phyloP scores from a whole-genome alignment of 371 early-diverging fungal genomes.

The Chytridiales sp. region DNA sequence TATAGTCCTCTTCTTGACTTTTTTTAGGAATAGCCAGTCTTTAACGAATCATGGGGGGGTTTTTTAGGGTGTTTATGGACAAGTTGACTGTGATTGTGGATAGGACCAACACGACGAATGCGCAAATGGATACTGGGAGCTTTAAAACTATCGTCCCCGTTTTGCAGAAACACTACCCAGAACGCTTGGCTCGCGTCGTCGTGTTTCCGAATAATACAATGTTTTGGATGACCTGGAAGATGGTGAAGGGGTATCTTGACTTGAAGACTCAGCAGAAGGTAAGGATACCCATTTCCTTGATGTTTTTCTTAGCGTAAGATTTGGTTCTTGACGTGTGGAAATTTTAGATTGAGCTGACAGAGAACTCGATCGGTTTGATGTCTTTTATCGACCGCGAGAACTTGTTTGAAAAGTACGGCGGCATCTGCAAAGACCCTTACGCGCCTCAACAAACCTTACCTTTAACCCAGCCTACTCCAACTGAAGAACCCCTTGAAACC shows the following conservation, averaged over 20 bases:
- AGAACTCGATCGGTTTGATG: constrained; percentile 18
- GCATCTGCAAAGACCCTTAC: constrained; percentile 25
- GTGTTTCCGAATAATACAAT: constrained; percentile 33
- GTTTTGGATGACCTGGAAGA: constrained; percentile 36
- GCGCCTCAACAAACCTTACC: constrained; percentile 7
- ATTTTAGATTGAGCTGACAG: constrained; percentile 25
- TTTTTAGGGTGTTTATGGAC: constrained; percentile 23
- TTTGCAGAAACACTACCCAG: constrained; percentile 38
- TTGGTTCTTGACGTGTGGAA: no score
- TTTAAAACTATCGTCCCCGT: constrained; percentile 25
- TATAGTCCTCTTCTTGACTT: no score
- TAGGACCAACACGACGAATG: constrained; percentile 18
- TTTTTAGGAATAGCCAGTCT: no score
- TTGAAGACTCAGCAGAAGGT: constrained; percentile 30
- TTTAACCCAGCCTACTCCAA: no score
- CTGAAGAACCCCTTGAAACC: no score
- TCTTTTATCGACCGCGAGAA: constrained; percentile 29
- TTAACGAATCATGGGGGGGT: constrained; percentile 2
- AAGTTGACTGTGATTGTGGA: constrained; percentile 33
- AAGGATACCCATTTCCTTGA: not conserved
- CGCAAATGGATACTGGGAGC: constrained; percentile 20
- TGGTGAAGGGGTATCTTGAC: constrained; percentile 25
- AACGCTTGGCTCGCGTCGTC: constrained; percentile 24
- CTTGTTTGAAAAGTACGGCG: constrained; percentile 30
- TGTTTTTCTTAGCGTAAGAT: not conserved